These are phyloP conservation scores for Glycyrrhiza uralensis DNA, from an alignment of 306 rosid species.

Conservation along the genomic window DNA sequence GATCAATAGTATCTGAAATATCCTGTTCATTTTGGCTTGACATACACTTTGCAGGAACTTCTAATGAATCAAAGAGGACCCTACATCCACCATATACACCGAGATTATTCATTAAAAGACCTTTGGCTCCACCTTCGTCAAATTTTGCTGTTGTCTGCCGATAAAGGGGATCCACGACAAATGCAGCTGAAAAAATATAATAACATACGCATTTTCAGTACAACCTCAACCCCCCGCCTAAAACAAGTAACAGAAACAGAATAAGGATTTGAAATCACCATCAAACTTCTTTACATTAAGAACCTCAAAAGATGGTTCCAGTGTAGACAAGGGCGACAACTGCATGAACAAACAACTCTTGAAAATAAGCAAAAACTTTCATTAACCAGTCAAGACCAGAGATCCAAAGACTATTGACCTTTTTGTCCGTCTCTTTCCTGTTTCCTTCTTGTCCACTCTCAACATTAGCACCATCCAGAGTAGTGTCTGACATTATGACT, in stretches of 20 bases:
- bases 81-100: slow-evolving; percentile 85
- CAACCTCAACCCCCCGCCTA: slow-evolving; percentile 21
- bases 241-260: slow-evolving; percentile 21
- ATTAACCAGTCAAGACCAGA: background rate
- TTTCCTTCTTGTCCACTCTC: slow-evolving; percentile 53
- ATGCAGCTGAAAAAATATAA: slow-evolving; percentile 68
- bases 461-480: slow-evolving; percentile 40
- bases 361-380: slow-evolving; percentile 21
- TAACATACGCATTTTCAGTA: slow-evolving; percentile 23
- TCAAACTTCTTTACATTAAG: slow-evolving; percentile 91
- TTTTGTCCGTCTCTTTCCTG: slow-evolving; percentile 60
- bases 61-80: slow-evolving; percentile 86
- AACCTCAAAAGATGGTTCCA: slow-evolving; percentile 86
- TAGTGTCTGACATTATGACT: slow-evolving; percentile 37
- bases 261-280: slow-evolving; percentile 56
- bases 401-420: slow-evolving; percentile 47
- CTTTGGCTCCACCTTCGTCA: slow-evolving; percentile 99
- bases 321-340: slow-evolving; percentile 86
- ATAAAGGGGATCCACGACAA: slow-evolving; percentile 93
- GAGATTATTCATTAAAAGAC: slow-evolving; percentile 89
- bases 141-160: slow-evolving; percentile 94
- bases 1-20: slow-evolving; percentile 63
- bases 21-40: slow-evolving; percentile 47
- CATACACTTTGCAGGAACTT: slow-evolving; percentile 71
- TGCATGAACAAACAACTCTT: slow-evolving; percentile 47